Conservation (phyloP, 2,329 filamentous ascomycete genomes). For the Fusarium mangiferae region DNA sequence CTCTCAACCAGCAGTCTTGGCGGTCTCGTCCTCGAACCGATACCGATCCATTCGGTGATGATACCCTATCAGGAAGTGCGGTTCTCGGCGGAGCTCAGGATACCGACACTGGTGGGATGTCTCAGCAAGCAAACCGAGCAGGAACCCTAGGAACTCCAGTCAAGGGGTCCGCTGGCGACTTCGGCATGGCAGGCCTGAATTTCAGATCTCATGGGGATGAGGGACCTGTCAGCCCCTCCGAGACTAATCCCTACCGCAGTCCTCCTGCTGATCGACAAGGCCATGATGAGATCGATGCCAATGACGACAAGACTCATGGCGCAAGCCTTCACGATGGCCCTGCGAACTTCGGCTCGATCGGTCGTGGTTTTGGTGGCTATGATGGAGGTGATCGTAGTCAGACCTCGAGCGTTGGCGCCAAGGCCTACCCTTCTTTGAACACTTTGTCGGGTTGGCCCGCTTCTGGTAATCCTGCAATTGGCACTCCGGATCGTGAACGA, state of each 20-base stretch:
- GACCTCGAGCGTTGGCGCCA: constrained; percentile 86
- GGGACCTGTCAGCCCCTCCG: constrained; percentile 89
- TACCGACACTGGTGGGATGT: constrained; percentile 57
- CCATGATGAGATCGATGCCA: constrained; percentile 69
- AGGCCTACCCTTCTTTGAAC: constrained; percentile 72
- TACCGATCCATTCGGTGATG: constrained; percentile 81
- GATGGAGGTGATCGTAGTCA: constrained; percentile 90
- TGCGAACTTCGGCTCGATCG: constrained; percentile 64
- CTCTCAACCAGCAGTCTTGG: constrained; percentile 61
- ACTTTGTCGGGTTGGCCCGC: constrained; percentile 72
- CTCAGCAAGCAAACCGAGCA: constrained; percentile 48
- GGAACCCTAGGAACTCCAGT: constrained; percentile 64
- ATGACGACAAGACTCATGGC: constrained; percentile 60
- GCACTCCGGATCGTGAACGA: constrained; percentile 75
- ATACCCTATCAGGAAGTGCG: constrained; percentile 73
- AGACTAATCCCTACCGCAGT: constrained; percentile 96
- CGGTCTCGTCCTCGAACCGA: constrained; percentile 73
- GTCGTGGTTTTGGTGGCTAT: constrained; percentile 63
- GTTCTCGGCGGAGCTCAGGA: constrained; percentile 81
- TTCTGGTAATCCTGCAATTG: constrained; percentile 65
- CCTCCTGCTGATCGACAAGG: constrained; percentile 80
- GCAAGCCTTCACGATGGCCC: constrained; percentile 52
- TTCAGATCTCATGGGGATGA: constrained; percentile 66
- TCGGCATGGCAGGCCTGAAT: constrained; percentile 70
- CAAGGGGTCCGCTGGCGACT: constrained; percentile 66